phyloP scores from a whole-genome alignment of 441 rosid species.

The Heliophila coronopifolia region DNA sequence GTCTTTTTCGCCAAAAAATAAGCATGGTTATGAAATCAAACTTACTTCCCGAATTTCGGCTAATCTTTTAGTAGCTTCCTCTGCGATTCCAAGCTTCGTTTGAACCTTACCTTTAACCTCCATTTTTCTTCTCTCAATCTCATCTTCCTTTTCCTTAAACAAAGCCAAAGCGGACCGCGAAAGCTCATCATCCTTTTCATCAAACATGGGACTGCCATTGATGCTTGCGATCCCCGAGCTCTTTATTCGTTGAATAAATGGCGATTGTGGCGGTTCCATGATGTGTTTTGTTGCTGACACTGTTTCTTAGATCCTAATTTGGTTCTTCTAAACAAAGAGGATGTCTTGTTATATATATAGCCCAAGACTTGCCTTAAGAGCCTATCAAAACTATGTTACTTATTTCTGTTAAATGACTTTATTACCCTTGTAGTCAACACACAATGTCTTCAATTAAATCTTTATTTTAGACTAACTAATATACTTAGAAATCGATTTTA shows the following conservation, averaged over 20 bases:
- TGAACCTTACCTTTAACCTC: conserved; percentile 49
- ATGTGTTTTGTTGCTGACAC: conserved; percentile 61
- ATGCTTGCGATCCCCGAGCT: conserved; percentile 35
- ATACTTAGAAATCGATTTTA: not conserved
- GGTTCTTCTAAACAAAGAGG: conserved; percentile 4
- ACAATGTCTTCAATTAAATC: not conserved
- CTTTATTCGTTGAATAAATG: conserved; percentile 44
- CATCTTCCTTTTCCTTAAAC: conserved; percentile 56
- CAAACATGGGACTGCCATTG: conserved; percentile 39
- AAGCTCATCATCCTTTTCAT: conserved; percentile 55
- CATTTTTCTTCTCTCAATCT: conserved; percentile 59
- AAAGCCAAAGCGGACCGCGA: conserved; percentile 47
- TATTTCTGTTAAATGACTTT: conserved; percentile 10
- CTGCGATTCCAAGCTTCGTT: conserved; percentile 46
- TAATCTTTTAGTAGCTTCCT: conserved; percentile 48
- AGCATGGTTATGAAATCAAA: no score
- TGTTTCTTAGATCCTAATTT: conserved; percentile 15
- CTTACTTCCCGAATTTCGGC: conserved; percentile 62
- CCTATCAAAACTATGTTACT: conserved; percentile 19
- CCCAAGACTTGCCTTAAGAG: conserved; percentile 13
- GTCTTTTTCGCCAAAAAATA: no score
- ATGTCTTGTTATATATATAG: conserved; percentile 28
- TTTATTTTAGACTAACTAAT: not conserved
- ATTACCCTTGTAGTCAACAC: conserved; percentile 1
- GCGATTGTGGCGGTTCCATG: conserved; percentile 41